Evolutionary conservation across 202 grass and related monocot genomes (phyloP), one percentile per base, ranked within the genome.

Genomic region (Digitaria exilis): DNA sequence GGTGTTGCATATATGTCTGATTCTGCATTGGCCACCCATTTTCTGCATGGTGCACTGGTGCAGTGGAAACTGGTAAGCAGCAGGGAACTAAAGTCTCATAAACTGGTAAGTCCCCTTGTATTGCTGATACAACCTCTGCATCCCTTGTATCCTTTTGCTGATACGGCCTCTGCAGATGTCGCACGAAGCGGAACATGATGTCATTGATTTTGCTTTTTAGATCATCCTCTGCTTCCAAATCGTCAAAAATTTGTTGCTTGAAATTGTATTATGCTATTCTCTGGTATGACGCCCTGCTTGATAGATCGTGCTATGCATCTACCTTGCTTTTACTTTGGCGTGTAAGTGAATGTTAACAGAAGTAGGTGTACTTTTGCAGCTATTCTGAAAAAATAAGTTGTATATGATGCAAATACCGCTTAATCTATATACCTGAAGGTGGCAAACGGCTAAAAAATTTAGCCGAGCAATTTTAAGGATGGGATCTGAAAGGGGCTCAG

Each of bases 91-190:
- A 21, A n/a, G n/a, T n/a, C n/a, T n/a, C n/a, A n/a, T n/a, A n/a
- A n/a, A n/a, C n/a, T n/a, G n/a, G n/a, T n/a, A 66, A 65, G 48
- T 75, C 75, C 37, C 66, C 69, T 67, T 64, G 8, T 73, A 80
- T 80, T 86, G 84, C 28, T 86, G 69, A 37, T 86, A 86, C 61
- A 80, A 1, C 21, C 77, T 80, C 58, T 86, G 77, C 39, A 80
- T 74, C 49, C 66, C 69, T 67, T 64, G 13, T 73, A 80, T 67
- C 59, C 84, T 25, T 81, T 0, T 86, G 84, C 29, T 86, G 69
- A 37, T 86, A 86, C 61, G 75, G 2, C 21, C 77, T 81, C 69
- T 86, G 77, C 39, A 81, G 69, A 29, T 80, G 69, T 7, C 59
- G 9, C 9, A 14, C 6, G 10, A 74, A 77, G 43, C 35, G 2